phyloP scores from a whole-genome alignment of 495 filamentous ascomycete genomes.

The Clohesyomyces aquaticus region DNA sequence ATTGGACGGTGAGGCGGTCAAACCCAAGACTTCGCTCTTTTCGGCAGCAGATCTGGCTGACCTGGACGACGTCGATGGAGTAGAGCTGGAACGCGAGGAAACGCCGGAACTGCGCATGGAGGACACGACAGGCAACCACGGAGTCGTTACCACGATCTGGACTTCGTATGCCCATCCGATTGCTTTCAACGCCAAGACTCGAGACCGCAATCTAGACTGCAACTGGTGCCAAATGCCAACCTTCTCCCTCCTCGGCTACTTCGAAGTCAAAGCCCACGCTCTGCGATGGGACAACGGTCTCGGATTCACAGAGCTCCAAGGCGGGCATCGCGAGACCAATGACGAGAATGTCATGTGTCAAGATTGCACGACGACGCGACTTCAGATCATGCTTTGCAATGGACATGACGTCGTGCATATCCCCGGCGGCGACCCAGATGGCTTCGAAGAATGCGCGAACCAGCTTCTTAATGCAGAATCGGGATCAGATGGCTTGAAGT shows the following conservation, averaged over 20 bases:
- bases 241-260: conserved; percentile 23
- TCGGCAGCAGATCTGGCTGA: background rate
- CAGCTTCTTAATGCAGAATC: conserved; percentile 10
- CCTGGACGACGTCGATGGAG: background rate
- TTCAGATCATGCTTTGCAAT: conserved; percentile 18
- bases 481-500: background rate
- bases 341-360: conserved; percentile 18
- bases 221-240: conserved; percentile 28
- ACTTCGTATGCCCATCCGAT: conserved; percentile 35
- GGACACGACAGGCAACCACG: conserved; percentile 20
- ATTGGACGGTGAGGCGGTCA: background rate
- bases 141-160: conserved; percentile 13
- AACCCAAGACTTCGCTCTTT: background rate
- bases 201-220: background rate
- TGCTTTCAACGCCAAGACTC: conserved; percentile 4
- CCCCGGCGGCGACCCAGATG: background rate
- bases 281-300: conserved; percentile 29
- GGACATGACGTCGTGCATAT: conserved; percentile 9
- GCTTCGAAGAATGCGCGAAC: conserved; percentile 1
- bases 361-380: conserved; percentile 6
- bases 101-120: conserved; percentile 23
- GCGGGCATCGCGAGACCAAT: conserved; percentile 24
- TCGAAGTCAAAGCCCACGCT: conserved; percentile 17
- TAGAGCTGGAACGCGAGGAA: background rate
- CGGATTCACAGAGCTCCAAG: conserved; percentile 27